Conservation (phyloP, 2,329 filamentous ascomycete genomes). For the Alternaria sp. region DNA sequence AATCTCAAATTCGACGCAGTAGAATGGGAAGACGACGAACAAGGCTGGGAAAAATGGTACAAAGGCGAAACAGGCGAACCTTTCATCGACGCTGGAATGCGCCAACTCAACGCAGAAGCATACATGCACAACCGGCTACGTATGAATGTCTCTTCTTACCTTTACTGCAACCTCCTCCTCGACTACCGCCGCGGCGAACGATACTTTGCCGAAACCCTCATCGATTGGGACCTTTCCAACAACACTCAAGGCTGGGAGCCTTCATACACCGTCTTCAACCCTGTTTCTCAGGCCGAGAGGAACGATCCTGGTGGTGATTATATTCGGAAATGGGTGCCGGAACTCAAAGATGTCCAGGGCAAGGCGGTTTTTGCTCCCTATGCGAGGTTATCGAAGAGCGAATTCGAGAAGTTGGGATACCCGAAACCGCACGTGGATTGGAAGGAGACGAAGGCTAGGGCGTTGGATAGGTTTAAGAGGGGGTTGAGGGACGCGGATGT, state of each 20-base stretch:
- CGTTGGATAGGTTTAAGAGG: conserved; percentile 55
- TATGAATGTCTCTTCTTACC: conserved; percentile 61
- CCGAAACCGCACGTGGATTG: conserved; percentile 58
- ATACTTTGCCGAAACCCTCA: conserved; percentile 61
- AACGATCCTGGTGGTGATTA: conserved; percentile 52
- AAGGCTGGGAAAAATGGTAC: conserved; percentile 61
- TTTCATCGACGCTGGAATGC: conserved; percentile 62
- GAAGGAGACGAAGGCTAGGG: conserved; percentile 54
- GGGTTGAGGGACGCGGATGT: conserved; percentile 53
- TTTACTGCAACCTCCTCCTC: conserved; percentile 60
- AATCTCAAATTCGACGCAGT: conserved; percentile 63
- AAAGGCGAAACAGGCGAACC: conserved; percentile 59
- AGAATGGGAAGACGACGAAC: conserved; percentile 61
- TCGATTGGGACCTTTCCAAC: conserved; percentile 60
- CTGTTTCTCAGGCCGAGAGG: conserved; percentile 50
- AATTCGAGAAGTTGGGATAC: conserved; percentile 60
- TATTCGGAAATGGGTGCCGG: conserved; percentile 52
- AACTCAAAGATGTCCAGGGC: conserved; percentile 52
- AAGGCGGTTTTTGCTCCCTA: conserved; percentile 61
- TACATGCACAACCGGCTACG: conserved; percentile 64
- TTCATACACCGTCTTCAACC: conserved; percentile 60
- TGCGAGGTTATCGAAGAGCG: conserved; percentile 54
- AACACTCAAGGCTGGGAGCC: conserved; percentile 64
- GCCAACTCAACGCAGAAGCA: conserved; percentile 59
- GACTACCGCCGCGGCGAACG: conserved; percentile 61